Evolutionary conservation across 108 stramenopile species (phyloP), one percentile per base, ranked within the genome.

Genomic region (Bacterosira constricta): DNA sequence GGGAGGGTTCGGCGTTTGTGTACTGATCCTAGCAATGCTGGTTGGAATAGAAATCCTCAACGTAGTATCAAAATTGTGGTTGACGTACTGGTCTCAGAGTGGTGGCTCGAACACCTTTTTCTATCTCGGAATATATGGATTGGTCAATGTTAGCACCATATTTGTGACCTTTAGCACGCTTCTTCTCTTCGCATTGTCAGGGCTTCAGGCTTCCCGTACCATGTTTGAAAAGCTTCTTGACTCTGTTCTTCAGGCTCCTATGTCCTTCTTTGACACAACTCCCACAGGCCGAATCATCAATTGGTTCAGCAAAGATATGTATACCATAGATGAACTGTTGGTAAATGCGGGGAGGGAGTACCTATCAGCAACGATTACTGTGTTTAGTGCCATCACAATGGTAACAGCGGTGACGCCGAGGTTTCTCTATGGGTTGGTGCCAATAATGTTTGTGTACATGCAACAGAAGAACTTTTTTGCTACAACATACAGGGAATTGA

Each of bases 251-350:
- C 50, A 75, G 8, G 95, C 96, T 6, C 95, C 95, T 2, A 96
- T 96, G 96, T 76, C 88, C 9, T 98, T 86, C 83, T 90, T 88
- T 42, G 89, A 90, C 49, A 83, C 83, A 15, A 83, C 78, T 3
- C 78, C 77, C 4, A 50, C 83, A 11, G 91, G 88, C 18, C 69
- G 88, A 21, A 71, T 89, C 20, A 46, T 88, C 21, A 92, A 92
- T 50, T 45, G 92, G n/a, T 91, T 94, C 71, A 69, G 68, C 66
- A 88, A 85, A 80, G 98, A 99, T 73, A 71, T 97, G 32, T 94
- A 97, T 71, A 96, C 95, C 1, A 63, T 99, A 12, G 99, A 99
- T 79, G 92, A 96, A 66, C 52, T 85, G 42, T 78, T 98, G 4
- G 73, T 93, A 42, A 44, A 37, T 9, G 84, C 95, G 0, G 39